A percentile compares a stretch with the other conserved stretches of the same genome.
These are phyloP conservation scores for Physaria fendleri DNA, from an alignment of 345 rosid genomes.

Conservation along the genomic window DNA sequence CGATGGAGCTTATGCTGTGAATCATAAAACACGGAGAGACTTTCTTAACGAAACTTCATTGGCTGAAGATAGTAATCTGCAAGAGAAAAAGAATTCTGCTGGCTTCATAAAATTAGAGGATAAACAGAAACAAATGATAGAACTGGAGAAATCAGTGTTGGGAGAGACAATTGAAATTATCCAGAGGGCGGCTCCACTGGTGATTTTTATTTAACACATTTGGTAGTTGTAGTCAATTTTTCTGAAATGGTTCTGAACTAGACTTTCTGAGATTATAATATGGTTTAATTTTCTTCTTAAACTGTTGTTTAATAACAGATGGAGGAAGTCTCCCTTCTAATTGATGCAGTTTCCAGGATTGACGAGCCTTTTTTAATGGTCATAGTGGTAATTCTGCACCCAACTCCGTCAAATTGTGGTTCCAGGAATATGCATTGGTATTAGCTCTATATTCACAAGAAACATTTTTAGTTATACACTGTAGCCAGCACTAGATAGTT, in stretches of 20 bases:
- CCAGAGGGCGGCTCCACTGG: slow-evolving; percentile 89
- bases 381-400: slow-evolving; percentile 99
- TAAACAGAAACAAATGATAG: slow-evolving; percentile 58
- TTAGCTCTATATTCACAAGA: slow-evolving; percentile 74
- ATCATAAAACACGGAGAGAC: slow-evolving; percentile 25
- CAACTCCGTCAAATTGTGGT: slow-evolving; percentile 97
- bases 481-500: slow-evolving; percentile 23
- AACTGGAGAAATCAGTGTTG: slow-evolving; percentile 60
- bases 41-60: slow-evolving; percentile 9
- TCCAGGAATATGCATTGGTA: slow-evolving; percentile 90
- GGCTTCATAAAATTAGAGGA: slow-evolving; percentile 67
- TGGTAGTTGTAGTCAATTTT: slow-evolving; percentile 43
- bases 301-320: slow-evolving; percentile 45
- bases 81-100: slow-evolving; percentile 27
- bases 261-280: slow-evolving; percentile 11
- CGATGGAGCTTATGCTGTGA: slow-evolving; percentile 21
- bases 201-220: slow-evolving; percentile 51
- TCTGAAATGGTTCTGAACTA: slow-evolving; percentile 22
- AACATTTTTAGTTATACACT: slow-evolving; percentile 31
- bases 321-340: slow-evolving; percentile 92
- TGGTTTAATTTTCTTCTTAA: slow-evolving; percentile 34
- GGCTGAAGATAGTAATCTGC: slow-evolving; percentile 26
- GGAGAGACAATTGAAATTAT: slow-evolving; percentile 54
- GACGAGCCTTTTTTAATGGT: slow-evolving; percentile 96
- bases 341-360: slow-evolving; percentile 79